Evolutionary conservation across 768 basidiomycete species (phyloP), one percentile per base, ranked within the genome.

Genomic region (Sporobolomyces phaffii): DNA sequence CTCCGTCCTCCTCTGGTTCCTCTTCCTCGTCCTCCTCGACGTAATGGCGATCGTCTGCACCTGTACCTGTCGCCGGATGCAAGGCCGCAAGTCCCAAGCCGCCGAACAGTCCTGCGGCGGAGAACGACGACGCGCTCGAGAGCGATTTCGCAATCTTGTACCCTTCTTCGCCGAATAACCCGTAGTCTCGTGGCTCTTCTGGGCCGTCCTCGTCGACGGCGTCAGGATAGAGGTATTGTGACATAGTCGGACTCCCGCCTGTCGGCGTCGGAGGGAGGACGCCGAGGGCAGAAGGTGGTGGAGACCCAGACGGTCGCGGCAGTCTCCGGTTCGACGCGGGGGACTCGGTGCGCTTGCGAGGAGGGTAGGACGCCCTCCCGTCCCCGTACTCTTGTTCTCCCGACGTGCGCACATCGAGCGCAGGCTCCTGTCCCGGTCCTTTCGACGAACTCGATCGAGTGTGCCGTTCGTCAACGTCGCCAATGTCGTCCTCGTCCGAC

Each of bases 101-200:
- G 20, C 62, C 70, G 26, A 57, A 71, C 13, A 71, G 33, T 3
- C 70, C 70, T 4, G 70, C 70, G 6, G 65, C 44, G 1, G 65
- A 67, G 62, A 71, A 71, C 9, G 70, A 56, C 5, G 65, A 64
- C 9, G 65, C 65, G 10, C 58, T 45, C 22, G 31, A 18, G 22
- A 71, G 70, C 31, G 70, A 64, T 15, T 64, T 31, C 8, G 45
- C 41, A 41, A 71, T 67, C 47, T 63, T 59, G 28, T 22, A 22
- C 15, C 70, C 70, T 14, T 62, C 70, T 22, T 45, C 53, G 22
- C 70, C 70, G 31, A 70, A 70, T 6, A 70, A 43, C 26, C 54
- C 41, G 34, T 17, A 68, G 20, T 52, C 56, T 24, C 34, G 58
- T 56, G 28, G 63, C 41, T 33, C 63, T 13, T n/a, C 63, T 28